These are phyloP conservation scores for Gaertneriomyces sp. DNA, from an alignment of 192 early-diverging fungal species.

Conservation along the genomic window DNA sequence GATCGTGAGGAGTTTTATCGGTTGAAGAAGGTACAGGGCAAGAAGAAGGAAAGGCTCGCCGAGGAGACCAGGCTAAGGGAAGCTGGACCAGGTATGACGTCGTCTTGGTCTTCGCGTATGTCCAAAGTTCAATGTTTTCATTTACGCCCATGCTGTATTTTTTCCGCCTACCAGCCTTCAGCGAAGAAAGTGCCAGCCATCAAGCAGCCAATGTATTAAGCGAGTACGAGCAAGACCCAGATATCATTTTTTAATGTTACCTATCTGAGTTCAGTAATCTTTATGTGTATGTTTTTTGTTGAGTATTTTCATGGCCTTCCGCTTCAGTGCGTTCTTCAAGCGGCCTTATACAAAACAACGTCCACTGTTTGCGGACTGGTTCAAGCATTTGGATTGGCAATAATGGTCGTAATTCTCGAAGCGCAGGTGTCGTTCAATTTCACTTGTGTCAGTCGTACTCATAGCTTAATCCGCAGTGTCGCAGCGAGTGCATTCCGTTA, in stretches of 20 bases:
- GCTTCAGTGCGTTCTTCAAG: no score
- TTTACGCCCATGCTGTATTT: background rate
- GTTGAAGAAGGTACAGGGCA: conserved; percentile 97
- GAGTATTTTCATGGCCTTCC: no score
- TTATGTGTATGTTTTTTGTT: no score
- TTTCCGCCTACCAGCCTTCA: background rate
- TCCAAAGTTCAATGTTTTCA: background rate
- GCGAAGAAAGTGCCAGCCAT: background rate
- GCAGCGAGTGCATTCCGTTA: no score
- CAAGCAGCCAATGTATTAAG: conserved; percentile 37
- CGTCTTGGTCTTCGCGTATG: background rate
- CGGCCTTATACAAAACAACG: no score
- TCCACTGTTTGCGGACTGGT: no score
- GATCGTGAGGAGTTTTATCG: conserved; percentile 98
- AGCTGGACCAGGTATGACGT: conserved; percentile 17
- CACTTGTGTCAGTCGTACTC: no score
- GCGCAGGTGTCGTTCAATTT: no score
- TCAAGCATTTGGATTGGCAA: no score
- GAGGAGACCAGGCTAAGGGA: conserved; percentile 55
- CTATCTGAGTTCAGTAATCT: background rate
- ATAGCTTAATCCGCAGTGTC: no score
- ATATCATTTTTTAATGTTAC: conserved; percentile 47
- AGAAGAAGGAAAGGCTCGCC: conserved; percentile 87
- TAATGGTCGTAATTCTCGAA: no score
- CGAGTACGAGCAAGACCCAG: conserved; percentile 56